These are phyloP conservation scores for Coprinopsis strossmayeri DNA, from an alignment of 768 basidiomycete species.

Conservation along the genomic window DNA sequence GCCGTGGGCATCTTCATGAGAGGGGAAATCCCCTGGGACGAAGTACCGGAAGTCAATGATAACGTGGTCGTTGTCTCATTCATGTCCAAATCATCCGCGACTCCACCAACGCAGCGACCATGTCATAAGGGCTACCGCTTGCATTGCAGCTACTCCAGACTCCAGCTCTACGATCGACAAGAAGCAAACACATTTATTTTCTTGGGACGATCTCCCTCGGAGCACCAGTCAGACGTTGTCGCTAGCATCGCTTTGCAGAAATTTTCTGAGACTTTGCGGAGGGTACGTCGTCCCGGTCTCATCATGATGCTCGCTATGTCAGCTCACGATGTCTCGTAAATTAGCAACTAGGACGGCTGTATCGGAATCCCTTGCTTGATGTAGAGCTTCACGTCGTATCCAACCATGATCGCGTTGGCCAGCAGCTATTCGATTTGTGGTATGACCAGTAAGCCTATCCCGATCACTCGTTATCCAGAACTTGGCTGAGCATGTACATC, in stretches of 20 bases:
- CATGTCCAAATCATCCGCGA: conserved; percentile 43
- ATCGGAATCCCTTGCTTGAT: conserved; percentile 40
- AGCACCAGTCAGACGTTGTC: conserved; percentile 40
- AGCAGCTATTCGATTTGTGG: conserved; percentile 62
- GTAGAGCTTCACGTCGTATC: conserved; percentile 68
- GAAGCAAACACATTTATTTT: conserved; percentile 52
- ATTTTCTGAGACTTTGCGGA: conserved; percentile 46
- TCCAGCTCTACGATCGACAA: conserved; percentile 54
- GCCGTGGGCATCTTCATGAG: conserved; percentile 58
- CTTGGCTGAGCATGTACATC: neutral
- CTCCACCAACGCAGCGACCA: conserved; percentile 41
- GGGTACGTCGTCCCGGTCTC: conserved; percentile 25
- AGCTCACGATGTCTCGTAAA: neutral
- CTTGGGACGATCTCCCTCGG: conserved; percentile 40
- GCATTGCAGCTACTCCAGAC: conserved; percentile 45
- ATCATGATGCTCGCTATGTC: neutral
- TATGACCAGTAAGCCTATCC: conserved; percentile 51
- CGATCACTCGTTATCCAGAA: neutral
- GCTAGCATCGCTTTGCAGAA: conserved; percentile 60
- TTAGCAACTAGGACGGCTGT: conserved; percentile 60
- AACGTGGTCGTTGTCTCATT: conserved; percentile 61
- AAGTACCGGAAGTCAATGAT: conserved; percentile 49
- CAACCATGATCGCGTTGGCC: conserved; percentile 58
- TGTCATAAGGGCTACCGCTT: conserved; percentile 49
- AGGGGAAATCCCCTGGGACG: conserved; percentile 51